Conservation (phyloP, 305 asterid species). For the Fraxinus ornus region DNA sequence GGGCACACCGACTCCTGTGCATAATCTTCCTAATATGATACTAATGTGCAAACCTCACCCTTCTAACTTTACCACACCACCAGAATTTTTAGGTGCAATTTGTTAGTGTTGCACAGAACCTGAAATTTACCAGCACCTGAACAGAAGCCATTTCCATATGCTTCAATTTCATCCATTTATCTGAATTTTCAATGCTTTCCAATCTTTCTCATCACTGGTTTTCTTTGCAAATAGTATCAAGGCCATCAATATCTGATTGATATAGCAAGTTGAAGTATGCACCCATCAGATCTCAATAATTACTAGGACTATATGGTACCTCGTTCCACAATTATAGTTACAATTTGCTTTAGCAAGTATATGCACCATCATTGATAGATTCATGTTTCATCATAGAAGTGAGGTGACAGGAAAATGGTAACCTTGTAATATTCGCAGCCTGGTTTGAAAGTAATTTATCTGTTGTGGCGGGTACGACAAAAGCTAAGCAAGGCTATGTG, state of each 20-base stretch:
- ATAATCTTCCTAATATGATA: not conserved
- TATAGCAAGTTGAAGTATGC: not conserved
- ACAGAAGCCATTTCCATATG: not conserved
- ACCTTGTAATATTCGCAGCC: not conserved
- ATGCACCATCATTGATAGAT: not conserved
- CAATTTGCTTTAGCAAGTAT: not conserved
- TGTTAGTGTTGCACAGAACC: not conserved
- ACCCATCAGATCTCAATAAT: not conserved
- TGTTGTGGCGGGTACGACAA: not conserved
- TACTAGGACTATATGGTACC: not conserved
- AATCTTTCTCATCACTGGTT: not conserved
- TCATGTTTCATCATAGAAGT: not conserved
- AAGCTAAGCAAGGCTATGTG: not conserved
- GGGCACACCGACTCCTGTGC: not conserved
- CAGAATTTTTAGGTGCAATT: not conserved
- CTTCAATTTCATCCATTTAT: not conserved
- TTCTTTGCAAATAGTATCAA: not conserved
- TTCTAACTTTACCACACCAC: not conserved
- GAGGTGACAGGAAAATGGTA: not conserved
- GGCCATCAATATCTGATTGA: not conserved
- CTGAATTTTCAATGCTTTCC: not conserved
- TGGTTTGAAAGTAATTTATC: not conserved
- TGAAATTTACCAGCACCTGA: not conserved
- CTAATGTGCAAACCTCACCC: not conserved
- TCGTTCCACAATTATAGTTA: not conserved